Conservation (phyloP, 306 rosid species). For the Lagenaria siceraria region DNA sequence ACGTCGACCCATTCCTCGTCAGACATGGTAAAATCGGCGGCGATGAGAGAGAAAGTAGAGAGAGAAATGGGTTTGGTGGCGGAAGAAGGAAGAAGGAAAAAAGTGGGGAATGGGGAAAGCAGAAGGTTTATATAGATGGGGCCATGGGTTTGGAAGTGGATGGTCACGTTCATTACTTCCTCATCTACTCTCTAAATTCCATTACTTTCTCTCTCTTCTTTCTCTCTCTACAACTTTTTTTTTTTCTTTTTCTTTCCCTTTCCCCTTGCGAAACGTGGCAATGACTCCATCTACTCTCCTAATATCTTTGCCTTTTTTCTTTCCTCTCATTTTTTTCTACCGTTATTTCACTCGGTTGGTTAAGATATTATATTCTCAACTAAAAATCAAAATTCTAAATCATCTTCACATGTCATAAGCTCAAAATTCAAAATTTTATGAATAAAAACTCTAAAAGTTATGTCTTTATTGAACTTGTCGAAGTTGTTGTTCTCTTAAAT, state of each 20-base stretch:
- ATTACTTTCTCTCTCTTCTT: neutral
- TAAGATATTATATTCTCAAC: no score
- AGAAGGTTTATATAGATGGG: constrained; percentile 10
- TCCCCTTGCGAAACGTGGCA: neutral
- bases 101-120: constrained; percentile 3
- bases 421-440: no score
- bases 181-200: neutral
- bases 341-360: no score
- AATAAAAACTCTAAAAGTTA: no score
- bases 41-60: neutral
- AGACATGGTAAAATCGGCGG: constrained; percentile 3
- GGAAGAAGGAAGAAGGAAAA: neutral
- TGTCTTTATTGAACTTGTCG: no score
- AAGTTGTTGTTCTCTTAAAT: no score
- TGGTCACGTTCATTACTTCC: neutral
- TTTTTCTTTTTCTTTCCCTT: neutral
- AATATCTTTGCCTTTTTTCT: neutral
- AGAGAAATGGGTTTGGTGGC: neutral
- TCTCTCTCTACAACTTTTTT: neutral
- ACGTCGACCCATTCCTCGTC: constrained; percentile 54
- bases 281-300: neutral
- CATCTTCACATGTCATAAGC: no score
- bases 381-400: no score
- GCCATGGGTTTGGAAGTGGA: neutral
- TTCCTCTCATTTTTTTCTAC: no score